Percentiles rank a stretch among this genome's conserved stretches.
Evolutionary conservation across 2,329 filamentous ascomycete species (phyloP).

Genomic region (Trichoderma lentiforme): DNA sequence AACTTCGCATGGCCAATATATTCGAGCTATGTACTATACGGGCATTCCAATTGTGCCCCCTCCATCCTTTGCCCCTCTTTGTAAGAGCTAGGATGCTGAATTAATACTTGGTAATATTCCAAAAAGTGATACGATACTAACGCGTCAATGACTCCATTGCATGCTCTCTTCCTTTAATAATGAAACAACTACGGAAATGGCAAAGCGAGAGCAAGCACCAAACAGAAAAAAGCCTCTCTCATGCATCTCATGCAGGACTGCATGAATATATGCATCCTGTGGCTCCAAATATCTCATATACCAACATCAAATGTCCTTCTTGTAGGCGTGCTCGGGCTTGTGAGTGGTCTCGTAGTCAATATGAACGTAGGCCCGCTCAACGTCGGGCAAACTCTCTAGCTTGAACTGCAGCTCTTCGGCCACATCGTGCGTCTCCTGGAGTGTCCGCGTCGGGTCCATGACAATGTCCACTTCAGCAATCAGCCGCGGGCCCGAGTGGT

Average conservation of each 20-base stretch:
- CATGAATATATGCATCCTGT: background rate
- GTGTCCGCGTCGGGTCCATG: constrained; percentile 72
- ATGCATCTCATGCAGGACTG: constrained; percentile 3
- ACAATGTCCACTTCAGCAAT: constrained; percentile 97
- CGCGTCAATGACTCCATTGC: background rate
- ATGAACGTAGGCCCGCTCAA: constrained; percentile 93
- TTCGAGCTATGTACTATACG: background rate
- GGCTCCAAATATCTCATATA: background rate
- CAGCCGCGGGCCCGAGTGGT: constrained; percentile 82
- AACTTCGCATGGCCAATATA: background rate
- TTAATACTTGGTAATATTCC: background rate
- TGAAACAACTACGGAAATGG: background rate
- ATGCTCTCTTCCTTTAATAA: background rate
- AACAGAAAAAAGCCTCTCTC: constrained; percentile 2
- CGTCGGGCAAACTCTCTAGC: constrained; percentile 83
- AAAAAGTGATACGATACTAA: constrained; percentile 8
- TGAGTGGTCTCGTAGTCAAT: constrained; percentile 97
- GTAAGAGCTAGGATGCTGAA: background rate
- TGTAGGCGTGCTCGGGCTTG: constrained; percentile 74
- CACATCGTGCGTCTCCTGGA: constrained; percentile 83
- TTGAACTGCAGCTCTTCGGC: constrained; percentile 94
- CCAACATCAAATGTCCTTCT: constrained; percentile 53
- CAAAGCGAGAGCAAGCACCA: background rate
- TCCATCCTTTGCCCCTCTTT: background rate
- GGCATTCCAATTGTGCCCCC: background rate